Conservation (phyloP, 108 stramenopile species). For the Aurantiochytrium sp. region DNA sequence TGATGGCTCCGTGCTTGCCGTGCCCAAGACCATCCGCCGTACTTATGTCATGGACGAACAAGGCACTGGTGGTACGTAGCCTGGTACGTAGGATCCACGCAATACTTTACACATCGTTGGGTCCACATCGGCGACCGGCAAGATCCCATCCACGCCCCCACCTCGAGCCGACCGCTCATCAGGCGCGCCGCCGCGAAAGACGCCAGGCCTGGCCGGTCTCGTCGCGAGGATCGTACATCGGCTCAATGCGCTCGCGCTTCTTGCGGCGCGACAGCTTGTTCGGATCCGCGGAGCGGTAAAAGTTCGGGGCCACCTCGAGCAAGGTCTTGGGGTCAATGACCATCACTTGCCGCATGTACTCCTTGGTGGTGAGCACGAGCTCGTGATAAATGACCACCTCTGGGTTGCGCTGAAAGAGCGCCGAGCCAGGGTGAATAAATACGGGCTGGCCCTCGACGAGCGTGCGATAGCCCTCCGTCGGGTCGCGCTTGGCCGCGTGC, state of each 20-base stretch:
- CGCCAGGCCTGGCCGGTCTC: slow-evolving; percentile 60
- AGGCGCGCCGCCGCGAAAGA: slow-evolving; percentile 79
- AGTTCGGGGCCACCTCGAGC: slow-evolving; percentile 90
- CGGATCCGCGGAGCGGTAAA: slow-evolving; percentile 90
- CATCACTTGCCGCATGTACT: slow-evolving; percentile 98
- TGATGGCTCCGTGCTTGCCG: no score
- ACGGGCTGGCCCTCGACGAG: slow-evolving; percentile 94
- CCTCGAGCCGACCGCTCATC: no score
- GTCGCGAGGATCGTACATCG: slow-evolving; percentile 89
- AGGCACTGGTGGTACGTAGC: no score
- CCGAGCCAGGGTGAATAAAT: slow-evolving; percentile 92
- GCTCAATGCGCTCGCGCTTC: slow-evolving; percentile 96
- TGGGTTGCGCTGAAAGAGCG: slow-evolving; percentile 95
- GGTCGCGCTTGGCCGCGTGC: slow-evolving; percentile 97
- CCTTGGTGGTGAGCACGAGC: slow-evolving; percentile 94
- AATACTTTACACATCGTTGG: no score
- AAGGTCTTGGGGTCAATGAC: slow-evolving; percentile 97
- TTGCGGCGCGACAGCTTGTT: slow-evolving; percentile 87
- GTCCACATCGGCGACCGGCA: no score
- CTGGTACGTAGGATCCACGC: no score
- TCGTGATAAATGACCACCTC: slow-evolving; percentile 98
- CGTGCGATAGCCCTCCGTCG: slow-evolving; percentile 95
- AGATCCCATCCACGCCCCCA: no score
- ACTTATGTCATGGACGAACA: no score
- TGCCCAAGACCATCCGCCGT: no score